Evolutionary conservation across 1,284 basidiomycete genomes (phyloP).

Genomic region (Ustilago cynodontis): DNA sequence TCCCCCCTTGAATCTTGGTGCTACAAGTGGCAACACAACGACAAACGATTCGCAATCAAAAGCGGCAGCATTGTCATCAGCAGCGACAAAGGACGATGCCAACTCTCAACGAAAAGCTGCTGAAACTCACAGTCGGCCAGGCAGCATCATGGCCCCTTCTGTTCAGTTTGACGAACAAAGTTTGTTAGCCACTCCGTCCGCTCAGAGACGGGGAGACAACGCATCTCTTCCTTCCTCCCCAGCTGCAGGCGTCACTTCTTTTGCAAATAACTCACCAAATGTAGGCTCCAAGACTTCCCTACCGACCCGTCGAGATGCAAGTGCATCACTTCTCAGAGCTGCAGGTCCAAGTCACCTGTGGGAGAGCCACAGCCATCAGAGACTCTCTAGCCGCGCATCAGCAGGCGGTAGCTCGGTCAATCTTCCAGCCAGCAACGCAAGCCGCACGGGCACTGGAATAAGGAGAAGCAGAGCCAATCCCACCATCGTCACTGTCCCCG

Average conservation of each 20-base stretch:
- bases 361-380: slow-evolving; percentile 23
- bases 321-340: slow-evolving; percentile 1
- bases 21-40: neutral
- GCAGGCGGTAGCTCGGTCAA: slow-evolving; percentile 34
- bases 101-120: slow-evolving; percentile 22
- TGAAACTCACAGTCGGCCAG: slow-evolving; percentile 22
- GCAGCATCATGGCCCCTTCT: slow-evolving; percentile 39
- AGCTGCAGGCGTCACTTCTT: slow-evolving; percentile 9
- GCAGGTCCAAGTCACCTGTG: slow-evolving; percentile 20
- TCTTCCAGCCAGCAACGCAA: neutral
- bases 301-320: slow-evolving; percentile 17
- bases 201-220: slow-evolving; percentile 32
- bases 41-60: slow-evolving; percentile 4
- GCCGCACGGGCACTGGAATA: slow-evolving; percentile 13
- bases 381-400: slow-evolving; percentile 28
- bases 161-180: slow-evolving; percentile 56
- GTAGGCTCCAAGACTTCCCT: slow-evolving; percentile 7
- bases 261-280: slow-evolving; percentile 17
- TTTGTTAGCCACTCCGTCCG: slow-evolving; percentile 36
- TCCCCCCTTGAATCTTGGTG: slow-evolving; percentile 16
- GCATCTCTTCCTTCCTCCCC: slow-evolving; percentile 36
- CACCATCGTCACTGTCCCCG: slow-evolving; percentile 44
- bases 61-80: slow-evolving; percentile 7
- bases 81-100: slow-evolving; percentile 28
- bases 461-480: slow-evolving; percentile 42